Conservation (phyloP, 306 rosid species). For the Acacia crassicarpa region DNA sequence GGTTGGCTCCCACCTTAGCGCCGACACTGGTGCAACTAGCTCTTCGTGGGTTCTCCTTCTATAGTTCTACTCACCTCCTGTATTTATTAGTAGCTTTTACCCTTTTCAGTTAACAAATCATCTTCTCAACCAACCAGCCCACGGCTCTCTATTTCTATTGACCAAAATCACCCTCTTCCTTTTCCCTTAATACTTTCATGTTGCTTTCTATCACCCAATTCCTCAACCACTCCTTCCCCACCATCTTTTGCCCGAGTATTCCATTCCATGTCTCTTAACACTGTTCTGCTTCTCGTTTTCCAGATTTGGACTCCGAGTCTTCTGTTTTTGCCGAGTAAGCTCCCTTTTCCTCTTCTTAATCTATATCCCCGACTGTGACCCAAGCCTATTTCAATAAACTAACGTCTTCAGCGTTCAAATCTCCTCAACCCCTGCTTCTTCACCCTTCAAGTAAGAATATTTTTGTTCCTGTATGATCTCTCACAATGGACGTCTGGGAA, state of each 20-base stretch:
- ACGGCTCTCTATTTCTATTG: not conserved
- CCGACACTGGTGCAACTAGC: not conserved
- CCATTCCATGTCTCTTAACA: conserved; percentile 19
- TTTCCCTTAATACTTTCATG: conserved; percentile 2
- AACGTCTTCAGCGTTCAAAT: not conserved
- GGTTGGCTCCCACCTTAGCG: not conserved
- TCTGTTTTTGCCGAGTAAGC: conserved; percentile 18
- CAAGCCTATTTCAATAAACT: conserved; percentile 1
- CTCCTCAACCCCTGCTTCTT: not conserved
- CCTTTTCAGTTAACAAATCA: conserved; percentile 38
- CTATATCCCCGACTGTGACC: not conserved
- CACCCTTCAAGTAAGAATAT: not conserved
- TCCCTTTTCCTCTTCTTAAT: conserved; percentile 4
- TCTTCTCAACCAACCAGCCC: conserved; percentile 24
- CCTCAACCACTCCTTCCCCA: conserved; percentile 22
- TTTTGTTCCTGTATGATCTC: not conserved
- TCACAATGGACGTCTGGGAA: conserved; percentile 35
- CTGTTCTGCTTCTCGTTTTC: not conserved
- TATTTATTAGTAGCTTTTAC: not conserved
- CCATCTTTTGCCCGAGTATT: conserved; percentile 25
- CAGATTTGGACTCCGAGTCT: conserved; percentile 21
- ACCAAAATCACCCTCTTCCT: conserved; percentile 30
- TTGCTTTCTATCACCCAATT: conserved; percentile 23
- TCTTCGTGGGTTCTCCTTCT: not conserved
- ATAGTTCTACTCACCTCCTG: not conserved